Base-by-base conservation (phyloP, 139 green algal genomes). In the Chlorella vulgaris region DNA sequence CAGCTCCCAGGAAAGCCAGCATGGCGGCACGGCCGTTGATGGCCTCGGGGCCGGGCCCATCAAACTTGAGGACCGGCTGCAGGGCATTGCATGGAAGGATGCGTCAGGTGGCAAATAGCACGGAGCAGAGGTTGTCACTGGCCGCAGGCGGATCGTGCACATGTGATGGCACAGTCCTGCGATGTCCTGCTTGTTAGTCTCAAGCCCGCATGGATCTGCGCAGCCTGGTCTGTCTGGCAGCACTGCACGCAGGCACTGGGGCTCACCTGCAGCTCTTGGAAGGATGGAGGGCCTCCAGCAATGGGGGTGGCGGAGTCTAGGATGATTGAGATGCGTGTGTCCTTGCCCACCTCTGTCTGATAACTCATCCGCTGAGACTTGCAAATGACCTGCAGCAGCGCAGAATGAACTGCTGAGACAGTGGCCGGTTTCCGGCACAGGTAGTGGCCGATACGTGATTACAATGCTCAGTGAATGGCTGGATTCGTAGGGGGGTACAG, bases 21-120 rank as follows among this genome's bases (percentile, higher is more conserved):
- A 92, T 93, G 65, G 93, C 92, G 1, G 96, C 86, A 78, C 93
- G 91, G 66, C 93, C 92, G 88, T 98, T 97, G 91, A 97, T 96
- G 78, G 97, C 92, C 88, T 98, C 94, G 31, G 79, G 67, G 79
- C 68, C 67, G 29, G 79, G 63, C 63, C 47, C 50, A 10, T 55
- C 7, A 29, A 40, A 60, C 74, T 67, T 78, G 71, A 78, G 71
- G n/a, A 78, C 18, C 22, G 71, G 15, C 71, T 78, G 73, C 42
- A 50, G 71, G 40, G 15, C 5, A 29, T n/a, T n/a, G n/a, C n/a
- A n/a, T n/a, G n/a, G 28, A 2, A 28, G 40, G 15, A 4, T 36
- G n/a, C 26, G 13, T n/a, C 1, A 6, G 67, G 7, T 26, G 24
- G 67, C 18, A 26, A 28, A 39, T 15, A 31, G 2, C 0, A 26